Evolutionary conservation across 768 basidiomycete genomes (phyloP), one percentile per base, ranked within the genome.

Genomic region (Sutorius australiensis): DNA sequence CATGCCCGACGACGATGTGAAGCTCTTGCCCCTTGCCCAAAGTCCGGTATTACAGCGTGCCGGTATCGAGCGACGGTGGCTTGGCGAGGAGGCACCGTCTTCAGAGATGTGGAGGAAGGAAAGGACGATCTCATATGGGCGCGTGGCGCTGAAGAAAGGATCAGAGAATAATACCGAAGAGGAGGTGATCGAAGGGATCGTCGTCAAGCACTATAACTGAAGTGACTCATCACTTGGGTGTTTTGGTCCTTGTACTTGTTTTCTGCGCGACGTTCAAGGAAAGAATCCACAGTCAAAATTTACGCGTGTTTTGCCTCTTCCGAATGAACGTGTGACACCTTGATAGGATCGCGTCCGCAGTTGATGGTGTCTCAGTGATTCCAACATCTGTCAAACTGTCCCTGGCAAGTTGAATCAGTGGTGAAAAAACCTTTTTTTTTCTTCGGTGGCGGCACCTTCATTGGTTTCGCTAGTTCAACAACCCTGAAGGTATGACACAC

Each of bases 141-240:
- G 75, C 44, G 73, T 64, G 0, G 67, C 74, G 16, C 62, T 82
- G 39, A 73, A 70, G 53, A 67, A 67, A 27, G 65, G 71, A 11
- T 64, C 54, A 19, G 74, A 74, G 36, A 68, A 73, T 1, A 72
- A 71, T 6, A 75, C 79, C 0, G 80, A 85, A 55, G 80, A 81
- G 58, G 81, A 84, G 60, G 54, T 79, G 32, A 70, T 84, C 21
- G 74, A 72, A 27, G 82, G 81, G 0, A 72, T 83, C 2, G 56
- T 81, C 7, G 80, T 83, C 4, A 81, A 79, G 60, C 81, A 83
- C 54, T 84, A 80, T 53, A 83, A 77, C 60, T 83, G 31, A 53
- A 9, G 17, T 4, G n/a, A 27, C 21, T 24, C 16, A 19, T 24
- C 21, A 24, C n/a, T 27, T 1, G 14, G 10, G 14, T 17, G 6